Evolutionary conservation across 1,284 basidiomycete genomes (phyloP).

Genomic region (Sphagnurus paluster): DNA sequence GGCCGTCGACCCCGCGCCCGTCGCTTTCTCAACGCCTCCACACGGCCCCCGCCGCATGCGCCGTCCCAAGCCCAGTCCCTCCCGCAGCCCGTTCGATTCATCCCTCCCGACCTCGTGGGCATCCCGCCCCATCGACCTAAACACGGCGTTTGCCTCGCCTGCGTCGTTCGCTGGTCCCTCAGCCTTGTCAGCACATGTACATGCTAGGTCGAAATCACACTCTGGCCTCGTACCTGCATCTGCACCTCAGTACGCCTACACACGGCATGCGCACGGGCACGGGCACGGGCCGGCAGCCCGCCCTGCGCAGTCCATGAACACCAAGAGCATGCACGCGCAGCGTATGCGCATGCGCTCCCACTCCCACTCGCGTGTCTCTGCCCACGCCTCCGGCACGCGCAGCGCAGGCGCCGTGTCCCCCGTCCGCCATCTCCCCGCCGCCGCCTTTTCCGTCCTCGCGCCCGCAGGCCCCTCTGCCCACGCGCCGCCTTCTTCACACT

Average conservation of each 20-base stretch:
- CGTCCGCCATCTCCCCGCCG: constrained; percentile 1
- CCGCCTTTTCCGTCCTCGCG: not conserved
- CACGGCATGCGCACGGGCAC: too few relatives aligned
- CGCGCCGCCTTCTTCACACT: not conserved
- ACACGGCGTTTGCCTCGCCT: constrained; percentile 7
- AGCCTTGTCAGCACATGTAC: not conserved
- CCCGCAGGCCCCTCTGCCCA: not conserved
- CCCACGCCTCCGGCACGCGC: constrained; percentile 2
- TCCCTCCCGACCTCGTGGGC: constrained; percentile 30
- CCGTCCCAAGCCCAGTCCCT: constrained; percentile 28
- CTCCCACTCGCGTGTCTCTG: constrained; percentile 1
- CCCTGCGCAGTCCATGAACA: constrained; percentile 11
- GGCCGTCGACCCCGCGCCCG: constrained; percentile 20
- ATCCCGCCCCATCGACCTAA: constrained; percentile 27
- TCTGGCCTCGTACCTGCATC: too few relatives aligned
- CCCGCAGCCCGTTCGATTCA: constrained; percentile 23
- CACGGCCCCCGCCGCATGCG: constrained; percentile 16
- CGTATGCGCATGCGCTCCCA: not conserved
- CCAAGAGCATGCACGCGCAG: constrained; percentile 12
- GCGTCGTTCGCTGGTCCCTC: not conserved
- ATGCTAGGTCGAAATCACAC: not conserved
- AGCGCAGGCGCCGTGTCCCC: constrained; percentile 6
- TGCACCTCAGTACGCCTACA: too few relatives aligned
- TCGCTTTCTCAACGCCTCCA: constrained; percentile 7
- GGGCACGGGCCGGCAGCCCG: not conserved